Conservation (phyloP, 495 filamentous ascomycete species). For the Astrothelium subdiscretum region DNA sequence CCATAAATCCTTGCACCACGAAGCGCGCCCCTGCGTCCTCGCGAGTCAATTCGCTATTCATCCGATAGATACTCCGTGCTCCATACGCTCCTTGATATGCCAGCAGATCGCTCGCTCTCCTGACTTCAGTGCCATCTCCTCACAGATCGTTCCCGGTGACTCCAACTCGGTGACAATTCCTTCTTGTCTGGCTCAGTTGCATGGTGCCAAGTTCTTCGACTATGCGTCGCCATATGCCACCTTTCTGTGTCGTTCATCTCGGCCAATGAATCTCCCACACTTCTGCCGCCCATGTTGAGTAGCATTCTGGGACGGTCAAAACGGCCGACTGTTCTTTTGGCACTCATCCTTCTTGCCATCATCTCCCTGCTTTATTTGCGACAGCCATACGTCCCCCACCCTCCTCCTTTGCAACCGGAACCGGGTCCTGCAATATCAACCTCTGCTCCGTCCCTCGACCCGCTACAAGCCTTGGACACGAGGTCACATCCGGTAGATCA, state of each 20-base stretch:
- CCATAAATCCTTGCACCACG: too few relatives aligned
- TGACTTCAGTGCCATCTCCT: neutral
- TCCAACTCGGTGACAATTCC: too few relatives aligned
- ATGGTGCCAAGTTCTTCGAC: too few relatives aligned
- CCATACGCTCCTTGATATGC: too few relatives aligned
- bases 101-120: neutral
- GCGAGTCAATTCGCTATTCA: too few relatives aligned
- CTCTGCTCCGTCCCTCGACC: slow-evolving; percentile 9
- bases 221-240: neutral
- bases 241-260: neutral
- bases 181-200: too few relatives aligned
- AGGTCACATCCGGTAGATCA: slow-evolving; percentile 39
- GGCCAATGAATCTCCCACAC: neutral
- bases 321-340: neutral
- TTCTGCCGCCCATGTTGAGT: neutral
- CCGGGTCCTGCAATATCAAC: neutral
- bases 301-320: neutral
- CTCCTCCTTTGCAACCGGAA: neutral
- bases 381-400: slow-evolving; percentile 3
- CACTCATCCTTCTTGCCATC: neutral
- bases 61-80: too few relatives aligned
- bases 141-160: neutral
- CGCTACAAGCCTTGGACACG: slow-evolving; percentile 16
- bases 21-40: too few relatives aligned
- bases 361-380: slow-evolving; percentile 4